Evolutionary conservation across 2,329 filamentous ascomycete species (phyloP).

Genomic region (Fusarium sp.): DNA sequence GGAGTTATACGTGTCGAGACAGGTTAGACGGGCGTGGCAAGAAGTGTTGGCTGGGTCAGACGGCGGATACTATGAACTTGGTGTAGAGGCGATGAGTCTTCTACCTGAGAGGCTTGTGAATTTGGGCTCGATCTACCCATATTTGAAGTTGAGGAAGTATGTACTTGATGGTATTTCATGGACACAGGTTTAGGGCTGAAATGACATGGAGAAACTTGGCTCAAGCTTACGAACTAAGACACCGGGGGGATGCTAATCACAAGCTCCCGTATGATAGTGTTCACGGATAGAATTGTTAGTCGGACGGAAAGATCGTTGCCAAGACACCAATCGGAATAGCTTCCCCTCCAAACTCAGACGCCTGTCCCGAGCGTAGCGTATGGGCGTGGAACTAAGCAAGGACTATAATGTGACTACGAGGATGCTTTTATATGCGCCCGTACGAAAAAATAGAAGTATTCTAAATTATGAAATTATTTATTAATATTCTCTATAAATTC

Average conservation of each 20-base stretch:
- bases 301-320: not conserved
- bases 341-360: not conserved
- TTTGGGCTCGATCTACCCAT: constrained; percentile 5
- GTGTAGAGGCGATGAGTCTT: not conserved
- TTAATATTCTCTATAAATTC: not conserved
- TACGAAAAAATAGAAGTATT: too few relatives aligned
- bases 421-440: not conserved
- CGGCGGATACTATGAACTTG: not conserved
- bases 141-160: constrained; percentile 12
- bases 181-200: not conserved
- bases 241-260: not conserved
- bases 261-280: not conserved
- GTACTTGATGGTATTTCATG: constrained; percentile 19
- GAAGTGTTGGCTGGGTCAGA: not conserved
- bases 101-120: not conserved
- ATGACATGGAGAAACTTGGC: not conserved
- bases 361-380: not conserved
- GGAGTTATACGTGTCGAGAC: constrained; percentile 2
- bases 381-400: not conserved
- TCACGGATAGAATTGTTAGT: too few relatives aligned
- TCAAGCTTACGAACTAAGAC: not conserved
- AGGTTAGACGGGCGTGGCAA: constrained; percentile 14
- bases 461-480: not conserved
- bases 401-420: not conserved
- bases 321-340: not conserved